Base-by-base conservation (phyloP, 331 rosid genomes). In the Prunus yedoensis region DNA sequence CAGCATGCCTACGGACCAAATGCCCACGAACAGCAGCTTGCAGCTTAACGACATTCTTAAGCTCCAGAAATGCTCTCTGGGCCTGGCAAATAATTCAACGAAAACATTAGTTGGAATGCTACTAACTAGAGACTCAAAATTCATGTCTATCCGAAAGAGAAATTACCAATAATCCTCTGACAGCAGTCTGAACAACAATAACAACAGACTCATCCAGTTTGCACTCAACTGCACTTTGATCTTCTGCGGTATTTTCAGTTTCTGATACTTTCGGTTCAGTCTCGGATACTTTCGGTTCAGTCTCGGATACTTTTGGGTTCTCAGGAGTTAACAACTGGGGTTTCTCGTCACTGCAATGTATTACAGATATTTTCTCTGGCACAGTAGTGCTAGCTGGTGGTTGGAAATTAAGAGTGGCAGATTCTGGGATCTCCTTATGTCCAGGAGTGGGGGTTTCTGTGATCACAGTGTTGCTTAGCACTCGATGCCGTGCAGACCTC, bases 1-100 rank as follows among this genome's bases (percentile, higher is more conserved):
- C 83, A 35, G 99, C 99, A 71, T 90, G 96, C 78, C 86, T 89
- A 73, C 99, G 87, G 47, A 88, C 99, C 87, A 95, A 87, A 88
- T 88, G 91, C 74, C 99, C 97, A 4, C 99, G 97, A 68, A 92
- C 75, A 71, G 88, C 89, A 83, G 99, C 97, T 90, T 95, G 99
- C 91, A 95, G 79, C 85, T 89, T 95, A 81, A 95, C 88, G 38
- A 82, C 87, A 70, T 84, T 85, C 88, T 87, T 86, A 50, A 63
- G 83, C 84, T 88, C 84, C 8, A 82, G 51, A 62, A 89, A 68
- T 68, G 68, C 83, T 82, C 80, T 79, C 72, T 18, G 91, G 73
- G 90, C 97, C 99, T 92, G 85, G 71, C 52, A 58, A 75, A 79
- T 51, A 70, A 27, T 43, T 18, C 38, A 60, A 20, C 58, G 2